phyloP scores from a whole-genome alignment of 768 basidiomycete species.

The Boletus barrowsii region DNA sequence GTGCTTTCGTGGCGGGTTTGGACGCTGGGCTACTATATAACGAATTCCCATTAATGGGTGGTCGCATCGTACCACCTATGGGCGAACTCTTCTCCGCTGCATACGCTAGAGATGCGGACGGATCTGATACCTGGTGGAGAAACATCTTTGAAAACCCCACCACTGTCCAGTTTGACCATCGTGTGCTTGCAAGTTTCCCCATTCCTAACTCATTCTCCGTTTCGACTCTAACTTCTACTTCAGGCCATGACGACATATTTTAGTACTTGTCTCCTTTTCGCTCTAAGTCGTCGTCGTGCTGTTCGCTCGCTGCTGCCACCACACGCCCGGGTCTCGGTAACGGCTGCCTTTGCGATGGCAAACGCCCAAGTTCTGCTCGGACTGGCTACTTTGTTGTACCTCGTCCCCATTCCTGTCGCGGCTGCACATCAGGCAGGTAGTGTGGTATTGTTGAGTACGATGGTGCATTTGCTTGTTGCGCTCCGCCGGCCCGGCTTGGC shows the following conservation, averaged over 20 bases:
- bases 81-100: slow-evolving; percentile 76
- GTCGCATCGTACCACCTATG: slow-evolving; percentile 72
- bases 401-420: slow-evolving; percentile 90
- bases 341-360: slow-evolving; percentile 70
- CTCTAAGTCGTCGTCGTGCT: slow-evolving; percentile 51
- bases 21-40: slow-evolving; percentile 98
- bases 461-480: slow-evolving; percentile 72
- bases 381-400: slow-evolving; percentile 80
- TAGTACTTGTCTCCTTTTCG: slow-evolving; percentile 61
- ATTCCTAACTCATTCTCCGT: neutral
- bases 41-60: slow-evolving; percentile 97
- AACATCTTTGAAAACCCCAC: slow-evolving; percentile 97
- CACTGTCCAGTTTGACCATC: slow-evolving; percentile 96
- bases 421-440: slow-evolving; percentile 96
- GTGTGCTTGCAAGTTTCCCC: slow-evolving; percentile 67
- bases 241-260: slow-evolving; percentile 87
- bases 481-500: slow-evolving; percentile 67
- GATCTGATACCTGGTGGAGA: slow-evolving; percentile 88
- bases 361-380: slow-evolving; percentile 80
- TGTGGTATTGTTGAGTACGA: slow-evolving; percentile 78
- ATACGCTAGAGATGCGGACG: slow-evolving; percentile 69
- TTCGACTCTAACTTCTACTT: neutral
- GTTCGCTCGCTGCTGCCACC: slow-evolving; percentile 56
- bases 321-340: slow-evolving; percentile 47
- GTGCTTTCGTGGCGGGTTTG: slow-evolving; percentile 96